Conservation (phyloP, 495 filamentous ascomycete genomes). For the Ascobolus immersus region DNA sequence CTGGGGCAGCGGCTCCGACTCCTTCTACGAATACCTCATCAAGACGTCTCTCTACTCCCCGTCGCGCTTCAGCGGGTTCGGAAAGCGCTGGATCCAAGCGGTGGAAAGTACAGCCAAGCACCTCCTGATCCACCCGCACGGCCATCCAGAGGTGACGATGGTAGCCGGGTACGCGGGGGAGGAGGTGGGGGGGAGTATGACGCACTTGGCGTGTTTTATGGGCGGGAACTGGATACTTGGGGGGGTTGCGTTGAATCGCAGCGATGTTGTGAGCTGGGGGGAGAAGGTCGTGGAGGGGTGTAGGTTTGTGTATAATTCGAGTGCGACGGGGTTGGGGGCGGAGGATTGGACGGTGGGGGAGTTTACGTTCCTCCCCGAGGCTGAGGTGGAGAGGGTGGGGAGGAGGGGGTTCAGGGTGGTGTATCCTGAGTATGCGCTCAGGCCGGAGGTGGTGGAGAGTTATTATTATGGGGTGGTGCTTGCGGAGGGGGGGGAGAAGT, state of each 20-base stretch:
- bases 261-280: conserved; percentile 48
- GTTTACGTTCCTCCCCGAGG: conserved; percentile 21
- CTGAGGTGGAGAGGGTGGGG: conserved; percentile 36
- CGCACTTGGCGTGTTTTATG: conserved; percentile 60
- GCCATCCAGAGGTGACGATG: conserved; percentile 50
- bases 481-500: conserved; percentile 44
- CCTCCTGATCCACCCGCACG: conserved; percentile 42
- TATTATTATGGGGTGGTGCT: conserved; percentile 70
- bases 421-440: conserved; percentile 34
- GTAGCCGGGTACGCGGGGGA: conserved; percentile 36
- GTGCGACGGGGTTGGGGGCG: conserved; percentile 49
- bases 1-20: conserved; percentile 61
- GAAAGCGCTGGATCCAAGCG: conserved; percentile 45
- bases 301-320: conserved; percentile 43
- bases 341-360: conserved; percentile 55
- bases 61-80: conserved; percentile 33
- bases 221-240: conserved; percentile 73
- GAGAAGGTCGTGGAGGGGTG: conserved; percentile 51
- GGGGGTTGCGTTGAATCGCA: conserved; percentile 37
- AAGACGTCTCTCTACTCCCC: conserved; percentile 81
- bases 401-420: conserved; percentile 49
- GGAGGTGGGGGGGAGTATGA: conserved; percentile 26
- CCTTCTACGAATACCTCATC: conserved; percentile 76
- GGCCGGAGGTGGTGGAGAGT: conserved; percentile 68
- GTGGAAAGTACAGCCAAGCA: conserved; percentile 51